Base-by-base conservation (phyloP, 2,329 filamentous ascomycete species). In the Domatiomyces globalis region DNA sequence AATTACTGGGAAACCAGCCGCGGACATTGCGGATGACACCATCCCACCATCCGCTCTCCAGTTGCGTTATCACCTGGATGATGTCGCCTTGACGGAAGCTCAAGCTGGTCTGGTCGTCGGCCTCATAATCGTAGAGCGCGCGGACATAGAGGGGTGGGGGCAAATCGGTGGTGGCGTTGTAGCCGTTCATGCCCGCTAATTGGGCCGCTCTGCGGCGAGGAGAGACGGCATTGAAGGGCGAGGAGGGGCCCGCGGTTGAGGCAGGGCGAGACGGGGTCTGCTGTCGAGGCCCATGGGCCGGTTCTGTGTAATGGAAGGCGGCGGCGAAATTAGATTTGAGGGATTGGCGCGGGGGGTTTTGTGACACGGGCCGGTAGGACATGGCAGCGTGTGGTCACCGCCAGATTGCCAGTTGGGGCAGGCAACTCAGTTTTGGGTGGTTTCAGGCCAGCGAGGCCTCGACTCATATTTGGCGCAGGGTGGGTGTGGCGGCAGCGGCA, bases 11-110 rank as follows among this genome's bases (percentile, higher is more conserved):
- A 67, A 98, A 98, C 92, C 92, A 98, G 66, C 92, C 92, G 65
- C 92, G 83, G 60, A 95, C 85, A 53, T 89, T 87, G 63, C 95
- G 92, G 66, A 98, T 95, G 51, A 98, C 87, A 47, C 92, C 92
- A 71, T 98, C 92, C 92, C 92, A 98, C 92, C 92, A 98, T 51
- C 92, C 92, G 63, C 89, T 96, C 69, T 98, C 92, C 52, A 96
- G 77, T 71, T 95, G 90, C 49, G 92, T 98, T 62, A 98, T 90
- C 62, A 98, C 92, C 71, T 96, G 90, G 63, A 98, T 98, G 60
- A 96, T 82, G 70, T 98, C 92, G 63, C 92, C 92, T 67, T 94
- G 85, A 62, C 87, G 87, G 69, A 98, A 98, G 71, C 89, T 96
- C 66, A 98, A 73, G 71, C 89, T 95, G 46, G 90, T 96, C 62